Evolutionary conservation across 2,329 filamentous ascomycete species (phyloP), one percentile per base, ranked within the genome.

Genomic region (Neofusicoccum cordaticola): DNA sequence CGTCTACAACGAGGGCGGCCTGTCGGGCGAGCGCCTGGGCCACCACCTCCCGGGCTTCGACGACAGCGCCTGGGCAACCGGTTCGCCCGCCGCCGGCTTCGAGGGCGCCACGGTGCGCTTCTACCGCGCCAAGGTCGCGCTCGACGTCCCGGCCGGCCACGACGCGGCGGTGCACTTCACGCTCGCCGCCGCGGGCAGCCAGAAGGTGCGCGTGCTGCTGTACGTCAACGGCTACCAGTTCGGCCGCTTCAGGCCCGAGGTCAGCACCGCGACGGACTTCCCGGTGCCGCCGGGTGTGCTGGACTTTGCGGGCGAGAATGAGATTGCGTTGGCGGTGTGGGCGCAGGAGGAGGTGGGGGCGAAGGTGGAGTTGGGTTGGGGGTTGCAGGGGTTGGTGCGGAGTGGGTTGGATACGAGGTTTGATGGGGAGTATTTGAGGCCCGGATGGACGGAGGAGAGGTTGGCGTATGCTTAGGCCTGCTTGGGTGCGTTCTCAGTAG

Each of bases 171-270:
- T 88, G 41, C 83, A 83, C 0, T 85, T 88, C 69, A 75, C 80
- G 2, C 74, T 88, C 2, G 80, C 78, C 0, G 82, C 83, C 0
- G 77, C 81, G 0, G 73, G 75, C 0, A 76, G 78, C 4, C 73
- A 75, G n/a, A 77, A 79, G 0, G 80, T 85, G 11, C 80, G 86
- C 8, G 84, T 82, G 0, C 80, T 86, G 68, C 71, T 89, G 3
- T 88, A 85, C 61, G 82, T 88, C 13, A 89, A 89, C 64, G 86
- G 86, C 0, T 89, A 88, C 69, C 86, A 88, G 70, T 88, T 86
- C 68, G 86, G 83, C 1, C 80, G 84, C 5, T 88, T 83, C 69
- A 83, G 84, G 66, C 85, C 86, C 0, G 81, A 83, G 53, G 85
- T 89, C 39, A 86, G 86, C 0, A 84, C 87, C 50, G 86, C 88